These are phyloP conservation scores for Lathyrus tuberosus DNA, from an alignment of 306 rosid species.

Conservation along the genomic window DNA sequence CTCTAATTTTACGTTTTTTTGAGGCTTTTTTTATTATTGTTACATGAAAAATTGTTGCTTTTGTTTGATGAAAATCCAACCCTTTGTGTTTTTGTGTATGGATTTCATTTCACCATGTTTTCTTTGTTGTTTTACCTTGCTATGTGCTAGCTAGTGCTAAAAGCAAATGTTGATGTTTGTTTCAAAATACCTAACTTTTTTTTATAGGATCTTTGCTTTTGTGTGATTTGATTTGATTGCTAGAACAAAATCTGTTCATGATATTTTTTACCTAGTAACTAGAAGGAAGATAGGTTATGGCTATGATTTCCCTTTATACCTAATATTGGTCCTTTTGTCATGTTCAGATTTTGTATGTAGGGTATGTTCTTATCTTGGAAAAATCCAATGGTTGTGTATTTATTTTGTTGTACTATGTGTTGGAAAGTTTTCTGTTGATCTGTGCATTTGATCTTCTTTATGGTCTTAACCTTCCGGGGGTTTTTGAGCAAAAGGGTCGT, in stretches of 20 bases:
- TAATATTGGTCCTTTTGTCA: conserved; percentile 3
- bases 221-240: conserved; percentile 22
- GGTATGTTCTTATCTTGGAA: conserved; percentile 4
- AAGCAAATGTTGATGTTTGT: conserved; percentile 12
- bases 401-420: conserved; percentile 11
- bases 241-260: conserved; percentile 25
- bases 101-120: conserved; percentile 6
- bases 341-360: neutral
- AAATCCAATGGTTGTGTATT: conserved; percentile 11
- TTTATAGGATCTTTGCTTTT: conserved; percentile 6
- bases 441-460: conserved; percentile 5
- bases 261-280: conserved; percentile 15
- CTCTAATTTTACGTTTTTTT: neutral
- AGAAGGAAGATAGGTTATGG: conserved; percentile 13
- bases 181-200: conserved; percentile 15
- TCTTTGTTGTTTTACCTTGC: conserved; percentile 26
- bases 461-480: neutral
- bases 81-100: conserved; percentile 16
- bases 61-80: conserved; percentile 25
- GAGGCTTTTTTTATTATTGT: neutral
- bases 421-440: neutral
- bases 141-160: conserved; percentile 22
- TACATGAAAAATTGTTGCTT: conserved; percentile 1
- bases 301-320: conserved; percentile 10
- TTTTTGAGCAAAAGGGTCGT: neutral